Percentiles rank a stretch among this genome's conserved stretches.
Evolutionary conservation across 2,329 filamentous ascomycete genomes (phyloP).

Genomic region (Aureobasidium sp.): DNA sequence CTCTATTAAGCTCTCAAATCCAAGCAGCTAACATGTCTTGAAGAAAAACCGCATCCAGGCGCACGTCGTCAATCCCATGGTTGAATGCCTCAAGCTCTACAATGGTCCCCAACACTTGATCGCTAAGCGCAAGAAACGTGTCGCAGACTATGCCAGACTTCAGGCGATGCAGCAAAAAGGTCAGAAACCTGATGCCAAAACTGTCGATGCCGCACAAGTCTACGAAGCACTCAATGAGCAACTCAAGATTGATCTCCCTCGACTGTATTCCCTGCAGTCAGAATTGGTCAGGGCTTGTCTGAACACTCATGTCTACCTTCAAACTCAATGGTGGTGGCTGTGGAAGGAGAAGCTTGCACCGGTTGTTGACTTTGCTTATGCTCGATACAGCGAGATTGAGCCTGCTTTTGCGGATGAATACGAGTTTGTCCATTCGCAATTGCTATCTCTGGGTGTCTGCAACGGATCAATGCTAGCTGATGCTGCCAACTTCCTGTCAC

Average conservation of each 20-base stretch:
- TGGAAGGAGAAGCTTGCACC: constrained; percentile 77
- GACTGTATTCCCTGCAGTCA: constrained; percentile 72
- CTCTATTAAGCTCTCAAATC: too few relatives aligned
- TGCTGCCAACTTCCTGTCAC: constrained; percentile 53
- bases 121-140: constrained; percentile 89
- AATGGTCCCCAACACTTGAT: constrained; percentile 81
- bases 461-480: constrained; percentile 62
- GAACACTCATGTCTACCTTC: constrained; percentile 75
- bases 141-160: constrained; percentile 78
- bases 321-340: constrained; percentile 72
- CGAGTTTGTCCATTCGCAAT: constrained; percentile 64
- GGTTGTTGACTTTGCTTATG: constrained; percentile 49
- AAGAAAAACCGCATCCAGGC: constrained; percentile 62
- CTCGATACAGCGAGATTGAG: constrained; percentile 58
- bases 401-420: constrained; percentile 74
- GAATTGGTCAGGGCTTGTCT: constrained; percentile 78
- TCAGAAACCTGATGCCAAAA: constrained; percentile 81
- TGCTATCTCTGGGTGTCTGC: constrained; percentile 66
- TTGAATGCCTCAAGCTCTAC: constrained; percentile 70
- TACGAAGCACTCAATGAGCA: constrained; percentile 90
- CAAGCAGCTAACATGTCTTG: constrained; percentile 16
- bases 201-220: constrained; percentile 75
- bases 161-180: constrained; percentile 70
- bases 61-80: constrained; percentile 78
- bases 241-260: constrained; percentile 83